Conservation (phyloP, 352 stramenopile genomes). For the Pythium phragmiticola region DNA sequence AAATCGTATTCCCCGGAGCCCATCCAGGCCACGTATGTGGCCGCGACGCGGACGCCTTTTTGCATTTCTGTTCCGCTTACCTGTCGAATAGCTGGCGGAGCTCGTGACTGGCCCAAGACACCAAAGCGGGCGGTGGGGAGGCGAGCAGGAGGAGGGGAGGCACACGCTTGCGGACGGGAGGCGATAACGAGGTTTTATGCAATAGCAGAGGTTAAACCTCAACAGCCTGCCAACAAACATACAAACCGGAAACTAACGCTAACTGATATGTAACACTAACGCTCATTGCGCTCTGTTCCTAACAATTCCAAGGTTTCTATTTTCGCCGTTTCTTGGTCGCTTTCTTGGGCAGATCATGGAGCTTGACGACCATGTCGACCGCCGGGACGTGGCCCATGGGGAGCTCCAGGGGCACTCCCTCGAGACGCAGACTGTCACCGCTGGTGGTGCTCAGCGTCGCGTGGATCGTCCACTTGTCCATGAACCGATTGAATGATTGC, state of each 20-base stretch:
- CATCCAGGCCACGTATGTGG: neutral
- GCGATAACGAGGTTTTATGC: slow-evolving; percentile 16
- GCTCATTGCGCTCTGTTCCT: too few species aligned
- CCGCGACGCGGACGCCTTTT: neutral
- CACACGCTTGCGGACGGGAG: slow-evolving; percentile 6
- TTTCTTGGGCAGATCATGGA: slow-evolving; percentile 31
- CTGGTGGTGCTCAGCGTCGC: slow-evolving; percentile 21
- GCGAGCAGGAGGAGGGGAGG: slow-evolving; percentile 14
- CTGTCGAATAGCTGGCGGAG: slow-evolving; percentile 27
- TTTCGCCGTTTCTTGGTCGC: neutral
- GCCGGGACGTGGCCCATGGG: neutral
- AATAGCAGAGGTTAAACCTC: slow-evolving; percentile 11
- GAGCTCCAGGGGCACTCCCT: slow-evolving; percentile 28
- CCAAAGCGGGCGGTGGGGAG: slow-evolving; percentile 16
- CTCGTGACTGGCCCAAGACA: slow-evolving; percentile 24
- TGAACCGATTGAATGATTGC: slow-evolving; percentile 65
- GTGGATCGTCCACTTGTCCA: slow-evolving; percentile 64
- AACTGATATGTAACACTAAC: neutral
- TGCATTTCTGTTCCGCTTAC: slow-evolving; percentile 17
- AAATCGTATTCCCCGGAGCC: neutral
- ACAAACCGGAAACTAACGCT: neutral
- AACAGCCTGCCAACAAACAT: neutral
- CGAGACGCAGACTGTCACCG: slow-evolving; percentile 31
- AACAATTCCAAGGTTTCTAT: slow-evolving; percentile 17
- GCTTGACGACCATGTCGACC: slow-evolving; percentile 45